Percentiles rank a stretch among this genome's conserved stretches.
phyloP scores from a whole-genome alignment of 2,329 filamentous ascomycete species.

The Monilinia vaccinii-corymbosi region DNA sequence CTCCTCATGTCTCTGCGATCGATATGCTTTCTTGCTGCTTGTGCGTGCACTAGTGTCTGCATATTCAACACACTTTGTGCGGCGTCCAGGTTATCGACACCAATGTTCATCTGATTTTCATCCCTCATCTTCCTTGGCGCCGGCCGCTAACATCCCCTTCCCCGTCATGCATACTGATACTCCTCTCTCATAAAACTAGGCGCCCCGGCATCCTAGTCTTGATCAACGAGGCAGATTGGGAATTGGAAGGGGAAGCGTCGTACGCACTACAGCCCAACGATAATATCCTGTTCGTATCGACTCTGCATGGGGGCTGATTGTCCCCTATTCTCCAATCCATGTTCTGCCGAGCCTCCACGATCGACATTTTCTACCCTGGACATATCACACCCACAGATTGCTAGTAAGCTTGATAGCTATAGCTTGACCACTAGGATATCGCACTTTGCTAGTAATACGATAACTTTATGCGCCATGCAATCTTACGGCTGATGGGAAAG shows the following conservation, averaged over 20 bases:
- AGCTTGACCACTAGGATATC: too few species aligned
- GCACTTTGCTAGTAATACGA: too few species aligned
- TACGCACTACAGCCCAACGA: conserved; percentile 78
- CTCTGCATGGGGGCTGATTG: conserved; percentile 76
- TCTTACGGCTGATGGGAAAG: too few species aligned
- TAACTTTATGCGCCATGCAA: too few species aligned
- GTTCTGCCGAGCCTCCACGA: too few species aligned
- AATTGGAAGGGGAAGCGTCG: conserved; percentile 86
- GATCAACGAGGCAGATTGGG: conserved; percentile 98
- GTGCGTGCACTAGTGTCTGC: background rate
- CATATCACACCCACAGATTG: too few species aligned
- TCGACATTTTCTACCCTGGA: too few species aligned
- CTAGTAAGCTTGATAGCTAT: too few species aligned
- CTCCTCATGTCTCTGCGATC: conserved; percentile 9
- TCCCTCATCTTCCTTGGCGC: background rate
- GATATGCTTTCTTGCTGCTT: background rate
- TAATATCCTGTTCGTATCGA: conserved; percentile 92
- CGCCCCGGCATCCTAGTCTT: conserved; percentile 92
- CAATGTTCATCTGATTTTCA: background rate
- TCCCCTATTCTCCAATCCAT: background rate
- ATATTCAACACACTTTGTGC: too few species aligned
- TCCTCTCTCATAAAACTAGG: conserved; percentile 37
- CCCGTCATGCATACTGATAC: conserved; percentile 17
- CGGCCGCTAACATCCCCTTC: background rate
- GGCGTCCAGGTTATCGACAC: too few species aligned